Base-by-base conservation (phyloP, 2,329 filamentous ascomycete species). In the Fusarium heterosporum region DNA sequence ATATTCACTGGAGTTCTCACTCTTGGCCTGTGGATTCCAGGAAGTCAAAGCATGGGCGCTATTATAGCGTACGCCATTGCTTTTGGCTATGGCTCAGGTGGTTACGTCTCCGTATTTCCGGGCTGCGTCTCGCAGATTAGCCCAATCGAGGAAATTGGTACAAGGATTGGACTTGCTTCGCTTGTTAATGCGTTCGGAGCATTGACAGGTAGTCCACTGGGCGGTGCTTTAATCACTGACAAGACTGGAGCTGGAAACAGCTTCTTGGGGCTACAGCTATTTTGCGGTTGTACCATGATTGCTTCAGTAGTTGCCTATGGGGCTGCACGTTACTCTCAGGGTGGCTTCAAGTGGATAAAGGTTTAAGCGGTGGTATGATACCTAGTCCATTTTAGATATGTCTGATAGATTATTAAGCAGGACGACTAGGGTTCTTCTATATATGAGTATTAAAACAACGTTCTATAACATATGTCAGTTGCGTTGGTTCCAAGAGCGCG, bases 181-280 rank as follows among this genome's bases (percentile, higher is more conserved):
- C n/a, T 57, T 0, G 11, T 55, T 0, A 57, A 57, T 17, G 32
- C 39, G 0, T 45, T 57, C 4, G 50, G 50, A 0, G 54, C 54
- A 1, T 38, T 55, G 14, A 57, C 50, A 3, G 50, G 54, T 0
- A 57, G 54, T 55, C 54, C 54, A 0, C 25, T 57, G 4, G 54
- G 54, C 0, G 54, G 54, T 11, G 26, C 50, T 1, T 39, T 57
- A 2, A 57, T 57, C 1, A 19, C 30, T 0, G 48, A 55, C 3
- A 28, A 34, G 2, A 40, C 16, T 1, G 45, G 19, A 0, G 5
- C 12, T 1, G 30, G 39, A 0, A 45, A 57, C 32, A 32, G 30
- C 2, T 57, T 57, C 4, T 4, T 57, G 13, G 50, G 39, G 0
- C 6, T 57, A 25, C 50, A 57, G 12, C 4, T 55, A 0, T 57